phyloP scores from a whole-genome alignment of 257 asterid species.

The Fraxinus americana region DNA sequence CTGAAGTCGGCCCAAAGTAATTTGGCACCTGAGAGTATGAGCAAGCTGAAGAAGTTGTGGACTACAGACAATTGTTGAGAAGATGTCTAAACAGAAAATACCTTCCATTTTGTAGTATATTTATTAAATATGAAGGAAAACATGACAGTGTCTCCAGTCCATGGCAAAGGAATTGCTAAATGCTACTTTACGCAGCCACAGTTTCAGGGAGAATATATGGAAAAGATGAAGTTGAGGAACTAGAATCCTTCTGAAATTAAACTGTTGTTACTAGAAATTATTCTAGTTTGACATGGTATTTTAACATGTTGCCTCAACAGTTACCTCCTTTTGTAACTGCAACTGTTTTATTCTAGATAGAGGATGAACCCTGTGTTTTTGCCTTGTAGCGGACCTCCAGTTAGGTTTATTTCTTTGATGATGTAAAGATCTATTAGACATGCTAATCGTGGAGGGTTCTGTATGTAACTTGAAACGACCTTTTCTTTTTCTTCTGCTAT shows the following conservation, averaged over 20 bases:
- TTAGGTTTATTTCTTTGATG: neutral
- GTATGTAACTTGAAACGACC: neutral
- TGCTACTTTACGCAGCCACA: neutral
- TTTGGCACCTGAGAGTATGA: conserved; percentile 12
- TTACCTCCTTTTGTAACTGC: conserved; percentile 1
- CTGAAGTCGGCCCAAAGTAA: conserved; percentile 17
- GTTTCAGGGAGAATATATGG: conserved; percentile 23
- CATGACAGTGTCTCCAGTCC: conserved; percentile 5
- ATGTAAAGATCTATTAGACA: neutral
- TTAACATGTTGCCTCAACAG: neutral
- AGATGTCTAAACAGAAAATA: neutral
- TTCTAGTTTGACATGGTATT: neutral
- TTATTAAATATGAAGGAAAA: conserved; percentile 13
- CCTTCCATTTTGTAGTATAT: conserved; percentile 24
- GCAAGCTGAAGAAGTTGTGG: conserved; percentile 28
- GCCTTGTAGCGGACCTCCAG: neutral
- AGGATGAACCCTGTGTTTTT: neutral
- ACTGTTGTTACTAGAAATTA: neutral
- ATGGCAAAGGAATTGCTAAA: conserved; percentile 12
- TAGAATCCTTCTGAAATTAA: conserved; percentile 14
- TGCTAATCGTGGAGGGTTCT: neutral
- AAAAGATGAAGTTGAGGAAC: conserved; percentile 1
- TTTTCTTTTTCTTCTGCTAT: neutral
- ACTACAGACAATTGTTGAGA: conserved; percentile 20
- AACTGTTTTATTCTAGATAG: neutral